These are phyloP conservation scores for Microsporum audouinii DNA, from an alignment of 2,329 filamentous ascomycete genomes.

Conservation along the genomic window DNA sequence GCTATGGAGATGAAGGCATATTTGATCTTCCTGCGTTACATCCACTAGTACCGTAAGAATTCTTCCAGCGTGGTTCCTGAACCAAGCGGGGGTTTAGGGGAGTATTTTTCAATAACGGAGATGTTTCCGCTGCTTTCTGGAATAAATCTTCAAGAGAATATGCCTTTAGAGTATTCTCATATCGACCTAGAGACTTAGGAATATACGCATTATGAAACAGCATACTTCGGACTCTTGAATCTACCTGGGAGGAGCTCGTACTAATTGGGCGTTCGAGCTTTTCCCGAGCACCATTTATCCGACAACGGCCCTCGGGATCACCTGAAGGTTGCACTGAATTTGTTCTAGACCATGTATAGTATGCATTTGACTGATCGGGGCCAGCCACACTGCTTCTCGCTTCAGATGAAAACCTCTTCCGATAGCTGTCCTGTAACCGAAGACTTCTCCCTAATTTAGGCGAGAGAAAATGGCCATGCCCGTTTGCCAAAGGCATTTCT, in stretches of 20 bases:
- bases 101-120: not conserved
- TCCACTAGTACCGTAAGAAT: not conserved
- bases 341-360: constrained; percentile 9
- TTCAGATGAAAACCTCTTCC: not conserved
- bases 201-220: constrained; percentile 11
- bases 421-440: not conserved
- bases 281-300: no score
- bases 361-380: constrained; percentile 2
- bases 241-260: not conserved
- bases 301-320: not conserved
- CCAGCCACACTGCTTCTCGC: not conserved
- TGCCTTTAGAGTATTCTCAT: not conserved
- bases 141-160: constrained; percentile 10
- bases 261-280: not conserved
- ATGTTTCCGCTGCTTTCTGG: not conserved
- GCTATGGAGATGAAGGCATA: not conserved
- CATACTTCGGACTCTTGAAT: constrained; percentile 8
- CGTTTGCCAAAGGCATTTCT: not conserved
- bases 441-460: no score
- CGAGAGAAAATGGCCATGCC: not conserved
- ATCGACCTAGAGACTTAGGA: not conserved
- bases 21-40: not conserved
- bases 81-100: not conserved
- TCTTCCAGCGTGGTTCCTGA: not conserved
- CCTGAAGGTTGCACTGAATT: not conserved